Base-by-base conservation (phyloP, 2,329 filamentous ascomycete species). In the Penicillium polonicum region DNA sequence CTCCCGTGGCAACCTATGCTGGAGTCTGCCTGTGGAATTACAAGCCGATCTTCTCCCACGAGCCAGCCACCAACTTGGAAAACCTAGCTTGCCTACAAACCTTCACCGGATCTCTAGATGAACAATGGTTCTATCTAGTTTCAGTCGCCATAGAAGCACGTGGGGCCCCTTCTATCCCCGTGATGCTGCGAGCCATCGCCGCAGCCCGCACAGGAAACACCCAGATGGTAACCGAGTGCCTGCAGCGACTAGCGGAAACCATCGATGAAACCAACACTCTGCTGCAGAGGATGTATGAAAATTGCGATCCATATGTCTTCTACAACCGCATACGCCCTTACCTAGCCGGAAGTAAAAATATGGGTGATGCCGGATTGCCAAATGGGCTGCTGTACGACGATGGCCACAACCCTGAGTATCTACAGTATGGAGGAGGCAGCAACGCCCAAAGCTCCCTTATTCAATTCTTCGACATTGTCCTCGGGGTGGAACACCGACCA, bases 121-220 rank as follows among this genome's bases (percentile, higher is more conserved):
- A 99, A 78, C 96, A 94, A 61, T 99, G 94, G 94, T 99, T 99
- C 73, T 99, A 97, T 73, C 82, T 99, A 13, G 86, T 97, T 52
- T 97, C 92, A 0, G 90, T 97, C 3, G 94, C 93, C 61, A 97
- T 99, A 63, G 94, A 99, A 77, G 92, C 92, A 54, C 88, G 91
- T 55, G 93, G 91, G 27, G 94, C 88, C 0, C 90, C 92, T 4
- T 89, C 92, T 57, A 87, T 99, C 52, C 87, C 92, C 0, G 79
- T 96, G 58, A 96, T 97, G 91, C 81, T 99, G 42, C 83, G 87
- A 41, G 94, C 94, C 46, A 92, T 99, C 57, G 81, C 85, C 52
- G 92, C 92, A 36, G 92, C 88, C 23, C 85, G 91, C 49, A 78
- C 82, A 21, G 83, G 85, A 57, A 88, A 97, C 68, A 83, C 80